Evolutionary conservation across 2,329 filamentous ascomycete genomes (phyloP).

Genomic region (Verruconis gallopava): DNA sequence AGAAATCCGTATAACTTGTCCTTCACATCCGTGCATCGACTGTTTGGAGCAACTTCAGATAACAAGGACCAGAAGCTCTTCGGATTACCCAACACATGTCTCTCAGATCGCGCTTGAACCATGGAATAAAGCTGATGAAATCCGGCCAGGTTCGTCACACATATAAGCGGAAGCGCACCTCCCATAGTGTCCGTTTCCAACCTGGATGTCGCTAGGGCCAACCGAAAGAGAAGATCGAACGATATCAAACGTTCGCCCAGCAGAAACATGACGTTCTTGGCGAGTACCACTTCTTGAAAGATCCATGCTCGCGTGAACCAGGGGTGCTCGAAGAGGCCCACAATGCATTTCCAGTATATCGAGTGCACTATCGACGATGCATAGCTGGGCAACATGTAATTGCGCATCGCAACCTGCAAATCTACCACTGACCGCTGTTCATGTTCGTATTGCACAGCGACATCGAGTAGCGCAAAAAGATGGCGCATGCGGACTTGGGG

Average conservation of each 20-base stretch:
- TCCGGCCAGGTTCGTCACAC: constrained; percentile 5
- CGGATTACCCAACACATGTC: constrained; percentile 4
- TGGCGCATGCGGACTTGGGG: background rate
- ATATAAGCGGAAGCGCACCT: constrained; percentile 2
- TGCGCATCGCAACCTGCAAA: constrained; percentile 2
- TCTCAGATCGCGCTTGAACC: constrained; percentile 2
- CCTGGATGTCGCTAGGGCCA: constrained; percentile 7
- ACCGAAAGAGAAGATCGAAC: constrained; percentile 3
- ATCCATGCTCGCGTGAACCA: constrained; percentile 20
- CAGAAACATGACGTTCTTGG: constrained; percentile 8
- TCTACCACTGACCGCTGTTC: constrained; percentile 6
- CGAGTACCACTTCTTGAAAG: constrained; percentile 21
- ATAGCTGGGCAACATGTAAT: constrained; percentile 3
- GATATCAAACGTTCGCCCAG: constrained; percentile 6
- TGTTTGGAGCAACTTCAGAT: constrained; percentile 4
- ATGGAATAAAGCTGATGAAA: constrained; percentile 8
- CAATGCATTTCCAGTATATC: constrained; percentile 6
- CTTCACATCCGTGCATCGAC: constrained; percentile 4
- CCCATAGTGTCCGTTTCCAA: constrained; percentile 5
- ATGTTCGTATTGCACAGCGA: constrained; percentile 4
- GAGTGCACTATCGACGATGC: background rate
- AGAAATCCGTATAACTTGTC: constrained; percentile 5
- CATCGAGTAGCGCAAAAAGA: constrained; percentile 7
- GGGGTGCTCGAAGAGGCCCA: constrained; percentile 4
- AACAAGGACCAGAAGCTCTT: constrained; percentile 6